Base-by-base conservation (phyloP, 805 yeast genomes). In the Saturnispora hagleri region DNA sequence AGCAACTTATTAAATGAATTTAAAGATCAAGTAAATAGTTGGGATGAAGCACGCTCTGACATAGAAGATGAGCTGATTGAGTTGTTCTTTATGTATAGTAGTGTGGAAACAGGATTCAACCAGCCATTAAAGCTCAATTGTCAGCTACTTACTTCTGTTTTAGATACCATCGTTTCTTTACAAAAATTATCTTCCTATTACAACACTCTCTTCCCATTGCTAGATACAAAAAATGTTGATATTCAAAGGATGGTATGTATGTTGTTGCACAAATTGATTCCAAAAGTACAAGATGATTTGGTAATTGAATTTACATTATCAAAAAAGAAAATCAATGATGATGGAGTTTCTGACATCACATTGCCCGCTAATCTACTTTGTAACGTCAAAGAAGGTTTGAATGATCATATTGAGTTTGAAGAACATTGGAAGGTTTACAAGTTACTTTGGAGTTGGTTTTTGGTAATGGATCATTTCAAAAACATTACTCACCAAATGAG, bases 391-490 rank as follows among this genome's bases (percentile, higher is more conserved):
- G 63, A 2, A 60, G 67, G 28, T 62, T 69, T 4, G 17, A 45
- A 28, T 60, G 75, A 72, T 24, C 72, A 71, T 51, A 55, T 73
- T 27, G 78, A 68, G 26, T 57, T 59, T 51, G 75, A 73, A 42
- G 69, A 70, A 26, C 69, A 67, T 22, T 53, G 58, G 28, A 62
- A 61, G 3, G 62, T 73, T 44, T 60, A 73, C 28, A 69, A 64
- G 20, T 84, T 77, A 60, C 57, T 84, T 34, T 83, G 86, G 82
- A 69, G 80, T 51, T 89, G 95, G 95, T 69, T 68, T 55, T 69
- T 87, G 50, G 64, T 86, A 0, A 73, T 86, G 55, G 69, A 68
- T 28, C 81, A 81, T 63, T 85, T 89, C 62, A 73, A 75, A 48
- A 79, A 81, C 53, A 75, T 85, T 5, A 79, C 93, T 1, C 80